Percentiles rank a stretch among this genome's conserved stretches.
These are phyloP conservation scores for Capsella rubella DNA, from an alignment of 441 rosid genomes.

Conservation along the genomic window DNA sequence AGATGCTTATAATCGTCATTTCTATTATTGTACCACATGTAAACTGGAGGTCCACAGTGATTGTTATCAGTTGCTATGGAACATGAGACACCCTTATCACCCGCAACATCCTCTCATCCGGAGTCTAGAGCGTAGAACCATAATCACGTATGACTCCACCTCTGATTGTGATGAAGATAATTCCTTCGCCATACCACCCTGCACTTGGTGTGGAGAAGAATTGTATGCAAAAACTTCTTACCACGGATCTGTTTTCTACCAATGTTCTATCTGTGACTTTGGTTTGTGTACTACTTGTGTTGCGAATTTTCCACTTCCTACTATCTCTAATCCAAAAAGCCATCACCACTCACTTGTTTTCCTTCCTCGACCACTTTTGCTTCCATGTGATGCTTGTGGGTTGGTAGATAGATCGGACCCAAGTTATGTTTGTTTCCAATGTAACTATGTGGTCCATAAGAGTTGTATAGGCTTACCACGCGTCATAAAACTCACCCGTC, in stretches of 20 bases:
- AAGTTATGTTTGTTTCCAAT: conserved; percentile 8
- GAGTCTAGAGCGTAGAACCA: background rate
- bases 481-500: conserved; percentile 17
- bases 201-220: conserved; percentile 8
- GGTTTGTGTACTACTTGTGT: background rate
- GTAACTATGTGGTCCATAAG: conserved; percentile 6
- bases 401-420: background rate
- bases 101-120: conserved; percentile 17
- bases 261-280: conserved; percentile 14
- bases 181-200: background rate
- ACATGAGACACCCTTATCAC: conserved; percentile 23
- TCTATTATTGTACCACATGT: conserved; percentile 4
- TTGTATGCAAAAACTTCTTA: background rate
- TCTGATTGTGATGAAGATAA: background rate
- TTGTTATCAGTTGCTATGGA: background rate
- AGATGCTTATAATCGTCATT: background rate
- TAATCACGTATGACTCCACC: too few species aligned
- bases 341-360: conserved; percentile 19
- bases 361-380: conserved; percentile 17
- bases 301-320: background rate
- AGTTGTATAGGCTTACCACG: conserved; percentile 8
- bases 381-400: conserved; percentile 33
- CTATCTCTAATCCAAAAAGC: conserved; percentile 6
- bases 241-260: background rate
- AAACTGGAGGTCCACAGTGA: background rate